phyloP scores from a whole-genome alignment of 345 rosid genomes.

The Syzygium jambos region DNA sequence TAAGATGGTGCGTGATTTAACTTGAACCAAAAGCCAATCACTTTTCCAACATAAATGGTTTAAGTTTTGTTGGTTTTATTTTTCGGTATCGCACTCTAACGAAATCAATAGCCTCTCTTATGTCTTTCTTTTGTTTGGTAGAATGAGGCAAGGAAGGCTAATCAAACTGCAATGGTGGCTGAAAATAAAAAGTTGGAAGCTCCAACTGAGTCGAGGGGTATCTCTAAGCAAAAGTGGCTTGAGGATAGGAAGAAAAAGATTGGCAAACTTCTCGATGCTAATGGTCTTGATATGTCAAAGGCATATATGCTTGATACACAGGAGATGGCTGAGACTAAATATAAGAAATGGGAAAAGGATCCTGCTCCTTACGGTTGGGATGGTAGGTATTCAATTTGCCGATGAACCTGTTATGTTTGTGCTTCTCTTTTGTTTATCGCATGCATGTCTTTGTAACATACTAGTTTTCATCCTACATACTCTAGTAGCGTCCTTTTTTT shows the following conservation, averaged over 20 bases:
- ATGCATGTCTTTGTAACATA: not conserved
- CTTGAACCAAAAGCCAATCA: not conserved
- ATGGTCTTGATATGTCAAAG: conserved; percentile 76
- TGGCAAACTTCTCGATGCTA: conserved; percentile 85
- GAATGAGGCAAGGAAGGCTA: conserved; percentile 89
- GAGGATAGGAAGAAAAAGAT: conserved; percentile 84
- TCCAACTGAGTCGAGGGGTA: conserved; percentile 70
- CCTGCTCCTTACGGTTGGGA: conserved; percentile 98
- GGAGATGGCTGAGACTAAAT: conserved; percentile 80
- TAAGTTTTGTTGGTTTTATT: not conserved
- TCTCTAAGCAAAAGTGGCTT: conserved; percentile 92
- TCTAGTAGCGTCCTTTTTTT: not conserved
- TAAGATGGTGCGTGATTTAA: conserved; percentile 52
- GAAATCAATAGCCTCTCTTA: not conserved
- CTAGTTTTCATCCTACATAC: not conserved
- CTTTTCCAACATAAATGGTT: not conserved
- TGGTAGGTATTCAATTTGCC: conserved; percentile 34
- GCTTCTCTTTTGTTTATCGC: not conserved
- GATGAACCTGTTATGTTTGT: not conserved
- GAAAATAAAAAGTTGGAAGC: conserved; percentile 93
- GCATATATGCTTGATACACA: conserved; percentile 91
- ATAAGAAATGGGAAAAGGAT: conserved; percentile 95
- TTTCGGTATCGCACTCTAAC: not conserved
- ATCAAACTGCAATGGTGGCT: conserved; percentile 77
- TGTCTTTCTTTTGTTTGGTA: conserved; percentile 3